These are phyloP conservation scores for Nepenthes gracilis DNA, from an alignment of 148 eudicot genomes.

Conservation along the genomic window DNA sequence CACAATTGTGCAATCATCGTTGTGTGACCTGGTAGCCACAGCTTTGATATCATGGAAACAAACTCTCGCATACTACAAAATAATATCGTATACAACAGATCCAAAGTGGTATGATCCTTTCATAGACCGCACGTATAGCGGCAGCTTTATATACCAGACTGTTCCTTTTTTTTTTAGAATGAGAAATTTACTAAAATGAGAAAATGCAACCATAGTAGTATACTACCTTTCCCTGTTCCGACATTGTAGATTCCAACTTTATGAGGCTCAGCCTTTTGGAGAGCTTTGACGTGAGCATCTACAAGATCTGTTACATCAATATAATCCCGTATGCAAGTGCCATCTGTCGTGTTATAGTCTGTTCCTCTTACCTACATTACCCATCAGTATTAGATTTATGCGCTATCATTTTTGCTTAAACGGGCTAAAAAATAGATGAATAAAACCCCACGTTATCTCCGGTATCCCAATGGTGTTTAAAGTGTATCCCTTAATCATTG, in stretches of 20 bases:
- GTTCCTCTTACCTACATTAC: conserved; percentile 69
- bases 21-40: too few relatives aligned
- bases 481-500: too few relatives aligned
- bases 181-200: background rate
- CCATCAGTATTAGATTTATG: conserved; percentile 1
- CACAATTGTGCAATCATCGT: too few relatives aligned
- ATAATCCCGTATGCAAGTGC: conserved; percentile 88
- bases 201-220: too few relatives aligned
- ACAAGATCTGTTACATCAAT: conserved; percentile 95
- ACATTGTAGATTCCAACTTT: conserved; percentile 93
- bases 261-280: conserved; percentile 65
- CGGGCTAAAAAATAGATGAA: background rate
- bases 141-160: too few relatives aligned
- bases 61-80: too few relatives aligned
- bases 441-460: too few relatives aligned
- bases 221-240: conserved; percentile 84
- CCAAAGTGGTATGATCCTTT: too few relatives aligned
- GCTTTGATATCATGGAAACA: too few relatives aligned
- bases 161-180: background rate
- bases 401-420: background rate
- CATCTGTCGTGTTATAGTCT: conserved; percentile 76
- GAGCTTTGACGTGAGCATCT: conserved; percentile 96
- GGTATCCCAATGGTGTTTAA: too few relatives aligned
- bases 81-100: too few relatives aligned
- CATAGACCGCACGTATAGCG: too few relatives aligned